Evolutionary conservation across 306 rosid species (phyloP), one percentile per base, ranked within the genome.

Genomic region (Cicer cuneatum): DNA sequence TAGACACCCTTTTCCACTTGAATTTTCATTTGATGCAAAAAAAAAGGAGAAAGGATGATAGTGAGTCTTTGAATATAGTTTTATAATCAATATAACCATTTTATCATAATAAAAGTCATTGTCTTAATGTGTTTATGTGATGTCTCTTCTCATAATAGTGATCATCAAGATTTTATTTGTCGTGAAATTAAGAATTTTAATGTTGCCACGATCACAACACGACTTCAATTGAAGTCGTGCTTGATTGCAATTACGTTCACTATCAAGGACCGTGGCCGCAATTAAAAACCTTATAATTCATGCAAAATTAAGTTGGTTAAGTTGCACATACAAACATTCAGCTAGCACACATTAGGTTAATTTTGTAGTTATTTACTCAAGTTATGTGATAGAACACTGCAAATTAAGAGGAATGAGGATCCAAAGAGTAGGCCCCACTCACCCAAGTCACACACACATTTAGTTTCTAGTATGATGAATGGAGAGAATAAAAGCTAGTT

Each of bases 1-100:
- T 12, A 40, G 14, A 57, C 96, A 89, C 6, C 68, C 71, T 13
- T 47, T 63, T 69, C 75, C 86, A 8, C 81, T 80, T 39, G 68
- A 59, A 49, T 33, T 60, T 80, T 68, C 16, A 69, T 12, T 45
- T 66, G 6, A 66, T 43, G 19, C 11, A 66, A 10, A 6, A 10
- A 38, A 63, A 15, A 1, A 60, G 37, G 11, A 24, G 8, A 29
- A 29, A 63, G 1, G 38, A 63, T 15, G n/a, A 0, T 7, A 64
- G 46, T 68, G 19, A 69, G 73, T 62, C 5, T 19, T 16, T 42
- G 12, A 47, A 21, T 51, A 33, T 16, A 0, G 12, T 1, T 59
- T 35, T 43, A 4, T 45, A 6, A 75, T 48, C 48, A 41, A 1
- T 21, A 13, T 1, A 66, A 14, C 1, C n/a, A 40, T 19, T 41